Conservation (phyloP, 73 alveolate species). For the Paramecium biaurelia region DNA sequence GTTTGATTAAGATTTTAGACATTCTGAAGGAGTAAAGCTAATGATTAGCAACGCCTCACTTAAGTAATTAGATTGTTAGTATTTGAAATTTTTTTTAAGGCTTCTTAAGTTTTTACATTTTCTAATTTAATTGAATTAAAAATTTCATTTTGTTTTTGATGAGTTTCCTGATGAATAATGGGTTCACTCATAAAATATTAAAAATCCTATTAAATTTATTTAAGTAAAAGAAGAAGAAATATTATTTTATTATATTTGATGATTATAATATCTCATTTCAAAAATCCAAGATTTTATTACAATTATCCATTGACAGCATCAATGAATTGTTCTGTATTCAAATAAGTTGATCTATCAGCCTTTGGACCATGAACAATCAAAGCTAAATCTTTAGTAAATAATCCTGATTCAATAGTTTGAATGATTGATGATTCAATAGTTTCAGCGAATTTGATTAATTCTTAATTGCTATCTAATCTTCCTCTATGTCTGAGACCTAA, state of each 20-base stretch:
- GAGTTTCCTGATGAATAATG: background rate
- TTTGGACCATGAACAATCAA: slow-evolving; percentile 73
- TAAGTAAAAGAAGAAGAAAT: background rate
- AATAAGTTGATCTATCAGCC: slow-evolving; percentile 28
- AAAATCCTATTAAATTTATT: background rate
- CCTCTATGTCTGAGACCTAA: slow-evolving; percentile 79
- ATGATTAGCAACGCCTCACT: background rate
- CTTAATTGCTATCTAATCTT: slow-evolving; percentile 71
- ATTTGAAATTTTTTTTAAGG: background rate
- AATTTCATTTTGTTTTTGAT: background rate
- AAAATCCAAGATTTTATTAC: background rate
- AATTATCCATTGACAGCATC: slow-evolving; percentile 61
- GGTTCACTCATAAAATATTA: background rate
- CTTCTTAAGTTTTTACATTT: background rate
- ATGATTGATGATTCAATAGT: slow-evolving; percentile 76
- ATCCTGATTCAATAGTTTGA: slow-evolving; percentile 78
- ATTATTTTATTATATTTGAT: background rate
- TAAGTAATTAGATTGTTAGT: background rate
- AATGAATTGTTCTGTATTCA: slow-evolving; percentile 60
- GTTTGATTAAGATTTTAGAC: background rate
- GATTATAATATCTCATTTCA: background rate
- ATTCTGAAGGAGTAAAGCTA: background rate
- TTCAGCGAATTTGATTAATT: slow-evolving; percentile 64
- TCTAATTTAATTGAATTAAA: background rate
- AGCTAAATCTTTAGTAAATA: slow-evolving; percentile 89